These are phyloP conservation scores for Curvularia spicifera DNA, from an alignment of 2,329 filamentous ascomycete genomes.

Conservation along the genomic window DNA sequence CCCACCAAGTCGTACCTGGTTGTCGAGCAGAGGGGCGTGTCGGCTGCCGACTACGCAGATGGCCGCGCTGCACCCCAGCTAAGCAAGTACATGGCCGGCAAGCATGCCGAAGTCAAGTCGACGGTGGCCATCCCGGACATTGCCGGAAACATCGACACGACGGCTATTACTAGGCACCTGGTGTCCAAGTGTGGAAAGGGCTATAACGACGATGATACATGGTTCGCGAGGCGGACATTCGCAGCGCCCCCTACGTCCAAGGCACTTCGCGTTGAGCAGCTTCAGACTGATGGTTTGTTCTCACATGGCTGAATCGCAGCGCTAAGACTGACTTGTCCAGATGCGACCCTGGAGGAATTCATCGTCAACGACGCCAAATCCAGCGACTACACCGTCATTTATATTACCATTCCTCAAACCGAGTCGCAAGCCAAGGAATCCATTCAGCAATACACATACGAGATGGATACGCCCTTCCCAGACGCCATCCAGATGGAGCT, in stretches of 20 bases:
- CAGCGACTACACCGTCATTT: constrained; percentile 74
- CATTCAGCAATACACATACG: constrained; percentile 58
- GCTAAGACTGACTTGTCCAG: constrained; percentile 24
- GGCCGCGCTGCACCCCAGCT: constrained; percentile 60
- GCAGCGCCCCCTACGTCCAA: constrained; percentile 27
- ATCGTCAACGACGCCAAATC: constrained; percentile 50
- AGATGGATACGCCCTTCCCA: constrained; percentile 67
- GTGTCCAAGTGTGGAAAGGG: constrained; percentile 57
- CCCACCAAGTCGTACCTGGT: constrained; percentile 79
- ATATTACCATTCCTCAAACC: constrained; percentile 67
- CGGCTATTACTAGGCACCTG: constrained; percentile 52
- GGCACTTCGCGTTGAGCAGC: constrained; percentile 21
- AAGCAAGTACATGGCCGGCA: constrained; percentile 58
- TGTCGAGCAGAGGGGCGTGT: constrained; percentile 76
- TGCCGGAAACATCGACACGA: constrained; percentile 56
- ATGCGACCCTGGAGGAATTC: constrained; percentile 31
- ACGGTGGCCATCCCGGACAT: constrained; percentile 62
- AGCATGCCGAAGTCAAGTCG: constrained; percentile 60
- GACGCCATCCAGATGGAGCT: constrained; percentile 72
- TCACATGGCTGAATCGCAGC: background rate
- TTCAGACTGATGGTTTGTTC: constrained; percentile 30
- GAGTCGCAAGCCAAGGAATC: constrained; percentile 33
- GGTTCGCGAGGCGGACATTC: constrained; percentile 15
- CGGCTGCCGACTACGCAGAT: constrained; percentile 69
- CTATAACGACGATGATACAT: constrained; percentile 23